Evolutionary conservation across 805 yeast species (phyloP).

Genomic region (Suhomyces sp.): DNA sequence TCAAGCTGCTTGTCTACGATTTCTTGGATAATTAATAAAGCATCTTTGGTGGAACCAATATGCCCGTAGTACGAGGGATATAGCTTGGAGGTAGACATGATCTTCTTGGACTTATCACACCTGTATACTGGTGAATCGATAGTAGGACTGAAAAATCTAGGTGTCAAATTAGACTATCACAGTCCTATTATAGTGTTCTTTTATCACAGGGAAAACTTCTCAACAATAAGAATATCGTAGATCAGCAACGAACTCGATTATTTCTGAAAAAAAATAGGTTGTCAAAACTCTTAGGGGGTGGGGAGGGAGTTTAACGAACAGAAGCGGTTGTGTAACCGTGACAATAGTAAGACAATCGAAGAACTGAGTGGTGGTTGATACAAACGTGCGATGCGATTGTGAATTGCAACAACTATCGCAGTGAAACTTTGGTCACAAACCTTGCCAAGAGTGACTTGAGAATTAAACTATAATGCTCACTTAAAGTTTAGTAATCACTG

Average conservation of each 20-base stretch:
- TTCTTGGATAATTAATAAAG: conserved; percentile 78
- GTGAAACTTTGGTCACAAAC: not conserved
- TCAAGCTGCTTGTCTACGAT: conserved; percentile 58
- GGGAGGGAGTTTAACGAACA: not conserved
- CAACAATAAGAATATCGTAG: not conserved
- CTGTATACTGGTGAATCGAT: too few species aligned
- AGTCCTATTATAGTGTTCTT: not conserved
- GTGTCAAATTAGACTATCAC: not conserved
- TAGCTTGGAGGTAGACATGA: conserved; percentile 14
- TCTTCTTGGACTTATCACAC: too few species aligned
- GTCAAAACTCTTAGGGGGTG: not conserved
- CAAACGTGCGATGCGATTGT: not conserved
- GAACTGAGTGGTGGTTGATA: not conserved
- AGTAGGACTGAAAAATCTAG: not conserved
- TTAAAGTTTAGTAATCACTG: not conserved
- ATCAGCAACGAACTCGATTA: not conserved
- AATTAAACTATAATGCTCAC: not conserved
- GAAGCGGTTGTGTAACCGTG: not conserved
- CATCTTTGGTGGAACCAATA: conserved; percentile 80
- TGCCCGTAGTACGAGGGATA: conserved; percentile 70
- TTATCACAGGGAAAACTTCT: not conserved
- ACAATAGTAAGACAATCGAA: not conserved
- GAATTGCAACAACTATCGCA: not conserved
- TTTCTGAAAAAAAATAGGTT: not conserved
- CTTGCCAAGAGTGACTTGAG: not conserved